Evolutionary conservation across 2,329 filamentous ascomycete genomes (phyloP), one percentile per base, ranked within the genome.

Genomic region (Amylocarpus encephaloides): DNA sequence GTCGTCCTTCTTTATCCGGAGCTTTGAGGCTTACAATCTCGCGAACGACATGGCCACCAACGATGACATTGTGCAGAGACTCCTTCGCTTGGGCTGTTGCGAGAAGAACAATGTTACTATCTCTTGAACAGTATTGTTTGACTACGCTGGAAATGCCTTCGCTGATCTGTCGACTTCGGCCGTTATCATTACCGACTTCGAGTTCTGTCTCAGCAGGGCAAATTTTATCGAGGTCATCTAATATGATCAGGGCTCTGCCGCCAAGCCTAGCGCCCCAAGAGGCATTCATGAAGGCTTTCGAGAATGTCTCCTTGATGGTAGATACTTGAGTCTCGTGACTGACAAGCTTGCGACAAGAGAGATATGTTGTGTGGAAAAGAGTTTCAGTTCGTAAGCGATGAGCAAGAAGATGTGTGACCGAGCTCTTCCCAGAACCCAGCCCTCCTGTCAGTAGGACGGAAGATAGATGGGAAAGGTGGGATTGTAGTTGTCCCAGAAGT

Each of bases 21-120:
- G 93, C 91, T 64, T 92, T 93, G 49, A 98, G 72, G 40, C 85
- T 84, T 30, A 97, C 73, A 55, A 96, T 95, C 65, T 98, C 93
- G 43, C 90, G 83, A 34, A 95, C 88, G 32, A 97, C 83, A 67
- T 97, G 92, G 1, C 91, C 89, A 18, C 92, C 89, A 50, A 97
- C 82, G 46, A 98, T 80, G 13, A 95, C 82, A 59, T 88, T 91
- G 67, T 98, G 93, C 44, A 98, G 72, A 0, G 88, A 85, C 57
- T 98, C 93, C 65, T 98, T 98, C 15, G 86, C 85, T 67, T 95
- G 90, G 0, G 92, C 90, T 16, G 92, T 97, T 3, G 89, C 91
- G 9, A 98, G 75, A 46, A 98, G 70, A 4, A 95, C 88, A 12
- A 98, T 86, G 1, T 85, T 84, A 54, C 85, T 89, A 53, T 88